These are phyloP conservation scores for Fusarium denticulatum DNA, from an alignment of 2,329 filamentous ascomycete genomes.

Conservation along the genomic window DNA sequence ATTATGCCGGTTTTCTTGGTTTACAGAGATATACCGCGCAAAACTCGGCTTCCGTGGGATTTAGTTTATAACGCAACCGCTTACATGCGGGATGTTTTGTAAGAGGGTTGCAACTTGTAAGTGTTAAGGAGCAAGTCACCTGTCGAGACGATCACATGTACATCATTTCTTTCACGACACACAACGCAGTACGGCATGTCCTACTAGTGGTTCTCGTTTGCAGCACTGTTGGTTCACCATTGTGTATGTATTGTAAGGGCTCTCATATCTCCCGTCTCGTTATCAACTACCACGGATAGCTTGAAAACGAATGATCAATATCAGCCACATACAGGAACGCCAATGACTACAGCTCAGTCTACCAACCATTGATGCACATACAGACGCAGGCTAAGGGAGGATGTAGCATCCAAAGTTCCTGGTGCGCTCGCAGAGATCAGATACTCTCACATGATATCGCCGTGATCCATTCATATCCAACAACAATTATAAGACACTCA, in stretches of 20 bases:
- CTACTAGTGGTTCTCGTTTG: background rate
- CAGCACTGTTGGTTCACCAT: background rate
- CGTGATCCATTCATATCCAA: background rate
- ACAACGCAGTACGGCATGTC: background rate
- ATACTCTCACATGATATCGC: background rate
- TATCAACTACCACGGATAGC: background rate
- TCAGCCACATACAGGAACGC: background rate
- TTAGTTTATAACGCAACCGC: background rate
- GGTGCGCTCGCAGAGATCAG: background rate
- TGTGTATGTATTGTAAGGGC: background rate
- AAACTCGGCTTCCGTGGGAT: background rate
- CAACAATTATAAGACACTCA: background rate
- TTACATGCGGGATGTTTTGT: background rate
- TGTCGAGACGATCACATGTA: constrained; percentile 6
- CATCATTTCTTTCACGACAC: background rate
- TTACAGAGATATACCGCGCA: background rate
- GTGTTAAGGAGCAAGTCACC: constrained; percentile 2
- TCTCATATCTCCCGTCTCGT: background rate
- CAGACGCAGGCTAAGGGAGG: background rate
- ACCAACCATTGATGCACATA: background rate
- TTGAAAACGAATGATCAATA: background rate
- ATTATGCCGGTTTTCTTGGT: background rate
- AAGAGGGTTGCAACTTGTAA: background rate
- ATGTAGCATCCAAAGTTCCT: background rate
- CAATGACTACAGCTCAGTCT: constrained; percentile 3